Base-by-base conservation (phyloP, 2,329 filamentous ascomycete species). In the Aspergillus sp. region DNA sequence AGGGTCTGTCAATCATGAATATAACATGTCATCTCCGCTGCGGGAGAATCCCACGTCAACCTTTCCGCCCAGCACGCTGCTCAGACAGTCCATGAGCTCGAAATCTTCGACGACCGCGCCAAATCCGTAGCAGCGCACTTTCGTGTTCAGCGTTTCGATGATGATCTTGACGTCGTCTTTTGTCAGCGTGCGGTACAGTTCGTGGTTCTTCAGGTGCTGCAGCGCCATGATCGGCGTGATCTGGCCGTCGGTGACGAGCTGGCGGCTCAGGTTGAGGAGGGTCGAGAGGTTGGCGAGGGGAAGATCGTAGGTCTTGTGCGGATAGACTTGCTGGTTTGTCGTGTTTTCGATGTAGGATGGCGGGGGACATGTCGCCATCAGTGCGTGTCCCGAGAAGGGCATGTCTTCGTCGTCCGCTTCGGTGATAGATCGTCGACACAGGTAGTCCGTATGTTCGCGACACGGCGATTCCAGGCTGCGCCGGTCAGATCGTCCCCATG, bases 191-290 rank as follows among this genome's bases (percentile, higher is more conserved):
- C 68, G 67, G 57, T 92, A 84, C 56, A 87, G 79, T 35, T 87
- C 83, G 70, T 94, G 86, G 43, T 79, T 81, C 56, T 90, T 76
- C 46, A 97, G 81, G 73, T 89, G 88, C 46, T 90, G 88, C 84
- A 94, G 93, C 0, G 92, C 92, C 90, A 95, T 95, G 60, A 96
- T 89, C 0, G 94, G 94, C 16, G 93, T 97, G 64, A 97, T 89
- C 52, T 77, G 74, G 48, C 90, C 90, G 55, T 94, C 89, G 2
- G 94, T 83, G 61, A 94, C 86, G 22, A 96, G 79, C 62, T 86
- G 85, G 61, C 86, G 83, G 74, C 90, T 96, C 50, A 96, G 80
- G 66, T 95, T 88, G 54, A 96, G 81, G 49, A 97, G 78, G 49
- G 88, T 95, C 47, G 86, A 77, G 46, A 99, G 79, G 64, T 94